Percentiles rank a stretch among this genome's conserved stretches.
Evolutionary conservation across 345 rosid genomes (phyloP).

Genomic region (Eucalyptus cloeziana): DNA sequence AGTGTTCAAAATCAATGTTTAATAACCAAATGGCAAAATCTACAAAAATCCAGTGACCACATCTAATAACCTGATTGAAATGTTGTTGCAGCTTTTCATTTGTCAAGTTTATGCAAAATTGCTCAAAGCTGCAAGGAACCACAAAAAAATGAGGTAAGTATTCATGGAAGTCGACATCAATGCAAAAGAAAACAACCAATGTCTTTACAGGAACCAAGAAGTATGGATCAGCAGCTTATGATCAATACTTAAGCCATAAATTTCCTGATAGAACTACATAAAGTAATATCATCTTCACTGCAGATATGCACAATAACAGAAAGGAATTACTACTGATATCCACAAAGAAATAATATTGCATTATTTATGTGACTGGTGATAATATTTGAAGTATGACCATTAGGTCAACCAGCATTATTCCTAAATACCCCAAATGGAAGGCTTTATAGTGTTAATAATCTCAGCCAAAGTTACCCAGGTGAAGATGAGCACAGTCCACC

Average conservation of each 20-base stretch:
- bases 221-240: neutral
- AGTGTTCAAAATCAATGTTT: neutral
- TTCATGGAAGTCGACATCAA: neutral
- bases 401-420: neutral
- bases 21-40: neutral
- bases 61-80: slow-evolving; percentile 67
- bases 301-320: neutral
- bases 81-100: slow-evolving; percentile 99
- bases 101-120: slow-evolving; percentile 96
- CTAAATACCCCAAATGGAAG: neutral
- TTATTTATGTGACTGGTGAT: neutral
- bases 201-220: neutral
- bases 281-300: neutral
- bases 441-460: neutral
- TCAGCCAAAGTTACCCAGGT: neutral
- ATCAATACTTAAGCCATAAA: neutral
- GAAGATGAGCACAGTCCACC: neutral
- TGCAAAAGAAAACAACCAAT: neutral
- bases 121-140: slow-evolving; percentile 63
- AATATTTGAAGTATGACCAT: neutral
- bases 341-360: neutral
- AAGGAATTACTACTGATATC: neutral
- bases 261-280: neutral
- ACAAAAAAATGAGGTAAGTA: neutral
- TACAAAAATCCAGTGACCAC: neutral